Evolutionary conservation across 78 protist species (phyloP), one percentile per base, ranked within the genome.

Genomic region (Dictyostelium firmibasis): DNA sequence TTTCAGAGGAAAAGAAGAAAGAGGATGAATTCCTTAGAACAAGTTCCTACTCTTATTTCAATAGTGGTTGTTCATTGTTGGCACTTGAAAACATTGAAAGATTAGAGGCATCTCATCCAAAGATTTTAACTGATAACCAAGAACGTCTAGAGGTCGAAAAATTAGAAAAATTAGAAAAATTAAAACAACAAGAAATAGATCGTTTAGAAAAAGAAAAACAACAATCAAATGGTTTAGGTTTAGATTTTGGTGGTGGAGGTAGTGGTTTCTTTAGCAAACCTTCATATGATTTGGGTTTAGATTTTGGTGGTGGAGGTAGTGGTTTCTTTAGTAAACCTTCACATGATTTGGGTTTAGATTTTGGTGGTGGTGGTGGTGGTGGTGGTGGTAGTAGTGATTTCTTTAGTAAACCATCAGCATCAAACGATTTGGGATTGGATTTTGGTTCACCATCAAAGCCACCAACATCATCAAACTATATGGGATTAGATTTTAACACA

Each of bases 21-120:
- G 93, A 88, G n/a, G 85, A 77, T 29, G 85, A 62, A 78, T 88
- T 88, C 86, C 81, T 88, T 7, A 76, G 93, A 76, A 64, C n/a
- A 9, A 72, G 86, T 88, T 25, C 69, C 2, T 78, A 79, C 33
- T 20, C 81, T 6, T 88, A 88, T 43, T 43, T 79, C 18, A 78
- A 88, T 78, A 88, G 93, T 88, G 93, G 93, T 18, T 88, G 93
- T 44, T 57, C 85, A 36, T 29, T 77, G 11, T 31, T 88, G 0
- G 93, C 93, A 8, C 81, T 88, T 10, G 86, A 88, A 14, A 33
- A 88, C 64, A 76, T 88, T 2, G 43, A 50, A 27, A 36, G 29
- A 33, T 31, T 88, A 8, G 93, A 88, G 23, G 18, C 10, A 1
- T 23, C 86, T 4, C 85, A 79, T 67, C 93, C 93, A 27, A 36